Evolutionary conservation across 2,329 filamentous ascomycete species (phyloP).

Genomic region (Drechslera avenae): DNA sequence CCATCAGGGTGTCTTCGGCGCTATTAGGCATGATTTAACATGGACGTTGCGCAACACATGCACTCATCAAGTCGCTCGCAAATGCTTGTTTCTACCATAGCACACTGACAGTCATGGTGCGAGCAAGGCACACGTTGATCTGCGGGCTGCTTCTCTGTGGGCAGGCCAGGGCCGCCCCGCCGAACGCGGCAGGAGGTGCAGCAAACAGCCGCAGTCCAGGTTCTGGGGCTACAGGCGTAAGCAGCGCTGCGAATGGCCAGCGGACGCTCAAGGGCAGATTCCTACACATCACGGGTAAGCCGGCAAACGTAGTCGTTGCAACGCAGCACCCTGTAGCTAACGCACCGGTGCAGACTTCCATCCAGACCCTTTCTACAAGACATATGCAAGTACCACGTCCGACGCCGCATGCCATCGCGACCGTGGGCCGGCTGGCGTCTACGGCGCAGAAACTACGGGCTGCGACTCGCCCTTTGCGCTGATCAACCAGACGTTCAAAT

Average conservation of each 20-base stretch:
- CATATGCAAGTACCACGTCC: constrained; percentile 72
- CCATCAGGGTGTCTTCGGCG: constrained; percentile 31
- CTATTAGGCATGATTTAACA: constrained; percentile 3
- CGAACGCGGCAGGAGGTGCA: constrained; percentile 22
- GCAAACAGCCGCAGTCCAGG: constrained; percentile 13
- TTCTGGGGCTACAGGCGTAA: constrained; percentile 14
- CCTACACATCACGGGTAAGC: constrained; percentile 82
- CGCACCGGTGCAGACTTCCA: constrained; percentile 72
- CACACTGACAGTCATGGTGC: constrained; percentile 24
- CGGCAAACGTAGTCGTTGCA: background rate
- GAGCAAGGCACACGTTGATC: constrained; percentile 30
- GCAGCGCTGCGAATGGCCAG: constrained; percentile 17
- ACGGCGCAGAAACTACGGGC: constrained; percentile 83
- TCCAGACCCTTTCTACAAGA: constrained; percentile 84
- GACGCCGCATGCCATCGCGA: constrained; percentile 78
- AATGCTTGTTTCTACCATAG: background rate
- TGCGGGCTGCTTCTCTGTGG: constrained; percentile 36
- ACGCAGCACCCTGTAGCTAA: constrained; percentile 2
- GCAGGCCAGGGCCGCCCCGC: constrained; percentile 36
- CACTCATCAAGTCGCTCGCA: background rate
- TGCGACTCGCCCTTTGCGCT: constrained; percentile 85
- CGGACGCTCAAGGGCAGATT: constrained; percentile 66
- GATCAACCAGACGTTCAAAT: constrained; percentile 86
- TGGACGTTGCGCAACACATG: constrained; percentile 21
- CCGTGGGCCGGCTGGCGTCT: constrained; percentile 75